Evolutionary conservation across 768 basidiomycete species (phyloP).

Genomic region (Scleroderma bovista): DNA sequence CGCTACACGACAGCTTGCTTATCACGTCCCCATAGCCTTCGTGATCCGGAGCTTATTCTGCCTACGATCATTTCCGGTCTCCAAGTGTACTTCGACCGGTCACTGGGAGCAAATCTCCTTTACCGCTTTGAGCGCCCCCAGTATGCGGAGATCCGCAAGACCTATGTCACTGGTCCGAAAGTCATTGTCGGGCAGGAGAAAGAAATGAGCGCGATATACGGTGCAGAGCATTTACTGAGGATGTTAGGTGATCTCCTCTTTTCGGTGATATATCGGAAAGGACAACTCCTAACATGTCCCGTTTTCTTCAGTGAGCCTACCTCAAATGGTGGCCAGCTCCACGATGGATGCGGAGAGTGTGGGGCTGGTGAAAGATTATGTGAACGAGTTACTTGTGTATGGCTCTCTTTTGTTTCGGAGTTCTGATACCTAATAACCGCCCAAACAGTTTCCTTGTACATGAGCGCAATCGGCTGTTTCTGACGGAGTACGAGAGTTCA

Average conservation of each 20-base stretch:
- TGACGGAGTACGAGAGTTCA: conserved; percentile 72
- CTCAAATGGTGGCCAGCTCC: conserved; percentile 83
- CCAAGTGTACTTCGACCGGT: conserved; percentile 88
- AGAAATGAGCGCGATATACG: conserved; percentile 88
- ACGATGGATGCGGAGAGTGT: conserved; percentile 90
- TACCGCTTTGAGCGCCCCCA: conserved; percentile 96
- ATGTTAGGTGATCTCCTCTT: conserved; percentile 68
- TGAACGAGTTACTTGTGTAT: conserved; percentile 81
- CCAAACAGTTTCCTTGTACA: conserved; percentile 69
- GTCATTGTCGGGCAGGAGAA: conserved; percentile 66
- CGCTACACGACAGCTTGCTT: conserved; percentile 1
- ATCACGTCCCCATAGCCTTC: conserved; percentile 40
- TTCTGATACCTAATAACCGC: neutral
- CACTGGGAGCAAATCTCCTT: conserved; percentile 81
- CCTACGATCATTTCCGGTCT: conserved; percentile 84
- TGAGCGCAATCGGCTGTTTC: conserved; percentile 70
- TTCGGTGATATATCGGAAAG: no score
- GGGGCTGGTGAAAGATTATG: conserved; percentile 77
- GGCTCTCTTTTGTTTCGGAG: conserved; percentile 17
- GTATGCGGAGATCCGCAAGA: conserved; percentile 73
- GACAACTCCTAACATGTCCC: conserved; percentile 7
- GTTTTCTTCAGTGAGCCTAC: conserved; percentile 70
- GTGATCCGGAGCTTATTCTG: conserved; percentile 63
- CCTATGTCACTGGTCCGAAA: conserved; percentile 67
- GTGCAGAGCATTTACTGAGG: conserved; percentile 88